Evolutionary conservation across 176 grass and related monocot species (phyloP), one percentile per base, ranked within the genome.

Genomic region (Carex cristatella): DNA sequence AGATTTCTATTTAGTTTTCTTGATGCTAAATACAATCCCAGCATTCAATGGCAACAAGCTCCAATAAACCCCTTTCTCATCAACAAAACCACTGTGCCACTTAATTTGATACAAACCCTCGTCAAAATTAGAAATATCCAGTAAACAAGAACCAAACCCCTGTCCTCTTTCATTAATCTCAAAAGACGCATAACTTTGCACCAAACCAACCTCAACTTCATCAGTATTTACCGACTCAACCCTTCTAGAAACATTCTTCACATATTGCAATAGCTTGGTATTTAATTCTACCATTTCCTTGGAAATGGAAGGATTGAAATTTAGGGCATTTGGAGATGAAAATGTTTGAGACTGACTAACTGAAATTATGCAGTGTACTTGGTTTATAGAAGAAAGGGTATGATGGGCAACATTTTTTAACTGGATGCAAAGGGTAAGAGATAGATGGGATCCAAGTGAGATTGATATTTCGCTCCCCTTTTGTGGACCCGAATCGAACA

Each of bases 1-100:
- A 57, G 54, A 32, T 51, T 65, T 69, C n/a, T 23, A 6, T 86
- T 82, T 78, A 48, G 38, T 37, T 69, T 87, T 92, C 44, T 49
- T 85, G 75, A 95, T 51, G 16, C 87, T 90, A 73, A 95, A 92
- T 11, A 81, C 18, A 7, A 46, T 15, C 2, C 86, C 93, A 59
- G 83, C 61, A 79, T 94, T 98, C 19, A 95, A 61, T 12, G 95
- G 95, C 76, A 93, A 54, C 61, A 98, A 65, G 81, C 89, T 90
- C 76, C 79, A 92, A 85, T 87, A 92, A 81, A 75, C 30, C 0
- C 86, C 85, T 0, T 87, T 86, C 14, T 88, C 71, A 2, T 93
- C 87, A 79, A 92, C 37, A 31, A 87, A 90, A 79, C 93, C 91
- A 1, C 79, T 77, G 8, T 92, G 93, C 95, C 95, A 98, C 32